Conservation (phyloP, 208 protist genomes). For the Leishmania turanica region DNA sequence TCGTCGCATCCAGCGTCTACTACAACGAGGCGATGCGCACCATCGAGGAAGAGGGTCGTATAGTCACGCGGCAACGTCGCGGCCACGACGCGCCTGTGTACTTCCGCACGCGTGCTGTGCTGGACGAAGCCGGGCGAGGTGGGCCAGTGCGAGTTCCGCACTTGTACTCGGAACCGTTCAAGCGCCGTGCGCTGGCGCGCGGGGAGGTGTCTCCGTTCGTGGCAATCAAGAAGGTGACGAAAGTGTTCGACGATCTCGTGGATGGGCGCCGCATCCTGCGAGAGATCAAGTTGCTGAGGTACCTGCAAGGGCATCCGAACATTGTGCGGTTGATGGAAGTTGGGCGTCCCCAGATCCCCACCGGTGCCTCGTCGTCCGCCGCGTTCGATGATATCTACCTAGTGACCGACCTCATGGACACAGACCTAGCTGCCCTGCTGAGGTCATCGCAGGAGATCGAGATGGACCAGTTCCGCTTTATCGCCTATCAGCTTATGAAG, state of each 20-base stretch:
- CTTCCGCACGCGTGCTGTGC: conserved; percentile 14
- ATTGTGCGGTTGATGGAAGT: conserved; percentile 91
- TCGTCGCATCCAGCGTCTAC: conserved; percentile 38
- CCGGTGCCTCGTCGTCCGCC: conserved; percentile 34
- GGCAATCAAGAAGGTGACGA: conserved; percentile 97
- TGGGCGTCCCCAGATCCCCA: conserved; percentile 76
- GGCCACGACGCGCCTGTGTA: conserved; percentile 24
- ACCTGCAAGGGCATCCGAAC: conserved; percentile 92
- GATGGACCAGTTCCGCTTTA: conserved; percentile 96
- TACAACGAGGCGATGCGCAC: conserved; percentile 34
- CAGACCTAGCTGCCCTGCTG: conserved; percentile 96
- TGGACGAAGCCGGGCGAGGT: conserved; percentile 3
- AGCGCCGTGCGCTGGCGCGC: conserved; percentile 21
- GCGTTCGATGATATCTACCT: conserved; percentile 91
- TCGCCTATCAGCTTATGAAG: conserved; percentile 94
- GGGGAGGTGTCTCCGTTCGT: conserved; percentile 60
- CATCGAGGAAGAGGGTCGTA: conserved; percentile 40
- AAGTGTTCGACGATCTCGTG: conserved; percentile 93
- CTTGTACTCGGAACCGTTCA: conserved; percentile 38
- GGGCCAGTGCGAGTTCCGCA: conserved; percentile 31
- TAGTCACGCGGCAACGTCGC: conserved; percentile 19
- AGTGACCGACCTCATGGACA: conserved; percentile 89
- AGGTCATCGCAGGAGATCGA: conserved; percentile 77
- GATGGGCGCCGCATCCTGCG: conserved; percentile 95
- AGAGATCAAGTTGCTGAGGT: conserved; percentile 91